Base-by-base conservation (phyloP, 1,284 basidiomycete species). In the Inonotus hispidus region DNA sequence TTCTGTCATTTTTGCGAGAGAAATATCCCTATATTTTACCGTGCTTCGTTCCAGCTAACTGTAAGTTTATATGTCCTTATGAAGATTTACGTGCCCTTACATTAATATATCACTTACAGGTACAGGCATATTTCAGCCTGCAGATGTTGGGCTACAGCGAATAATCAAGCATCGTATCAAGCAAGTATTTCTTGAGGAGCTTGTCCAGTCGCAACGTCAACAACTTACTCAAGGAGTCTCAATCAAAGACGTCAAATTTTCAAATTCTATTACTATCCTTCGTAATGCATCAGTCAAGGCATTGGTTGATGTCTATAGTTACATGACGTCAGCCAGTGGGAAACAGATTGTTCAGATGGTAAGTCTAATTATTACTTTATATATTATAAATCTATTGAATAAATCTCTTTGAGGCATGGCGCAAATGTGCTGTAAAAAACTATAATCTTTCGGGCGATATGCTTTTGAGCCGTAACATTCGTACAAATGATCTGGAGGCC, bases 1-100 rank as follows among this genome's bases (percentile, higher is more conserved):
- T 78, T 60, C 63, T 66, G 0, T 41, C 38, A 0, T 75, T 70
- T 69, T 69, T 77, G 68, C 43, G 50, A 1, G 41, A 32, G 0
- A 46, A 45, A 3, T 67, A 68, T 29, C 62, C 65, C 2, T 68
- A 66, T 66, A 70, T 72, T 45, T 54, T 53, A n/a, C 50, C 21
- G 68, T 57, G 53, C 60, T 72, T 27, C 69, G 68, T n/a, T 67
- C 60, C 8, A 66, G 69, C 14, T 68, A 39, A 39, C 52, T 53
- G 67, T 55, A 68, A 65, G 16, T 61, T 60, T 46, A 57, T 19
- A 11, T 7, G 13, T 49, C 19, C 27, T 61, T 60, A 8, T 62
- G 13, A 39, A 29, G 3, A 32, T 37, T 32, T 53, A 8, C n/a
- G 6, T 25, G n/a, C 23, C 23, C 23, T 19, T 13, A 19, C 23